Base-by-base conservation (phyloP, 2,329 filamentous ascomycete genomes). In the Penicillium sp. region DNA sequence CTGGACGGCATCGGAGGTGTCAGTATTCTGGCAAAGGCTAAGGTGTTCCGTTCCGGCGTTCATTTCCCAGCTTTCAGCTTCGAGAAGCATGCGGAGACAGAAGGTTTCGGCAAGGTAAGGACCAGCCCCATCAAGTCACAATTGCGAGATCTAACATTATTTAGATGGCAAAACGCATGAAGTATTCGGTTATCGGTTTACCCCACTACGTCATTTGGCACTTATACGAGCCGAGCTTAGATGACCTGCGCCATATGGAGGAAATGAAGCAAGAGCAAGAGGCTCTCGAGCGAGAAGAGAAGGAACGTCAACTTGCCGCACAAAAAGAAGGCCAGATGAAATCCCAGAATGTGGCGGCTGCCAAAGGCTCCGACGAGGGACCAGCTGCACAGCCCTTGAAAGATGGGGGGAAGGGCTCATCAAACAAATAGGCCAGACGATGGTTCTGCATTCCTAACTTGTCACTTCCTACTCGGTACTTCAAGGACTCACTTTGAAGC, bases 181-280 rank as follows among this genome's bases (percentile, higher is more conserved):
- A 90, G 58, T 98, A 91, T 71, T 96, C 93, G 0, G 95, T 99
- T 19, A 90, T 99, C 57, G 95, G 95, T 31, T 82, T 99, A 47
- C 95, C 95, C 7, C 95, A 99, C 73, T 99, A 99, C 75, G 96
- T 92, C 1, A 97, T 99, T 63, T 99, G 95, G 95, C 95, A 99
- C 87, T 82, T 99, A 69, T 99, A 99, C 79, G 95, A 99, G 76
- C 95, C 95, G n/a, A 96, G 91, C 68, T 90, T 97, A 16, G 95
- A 99, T 70, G 95, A 99, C 69, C 90, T 98, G 61, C 88, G 90
- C 58, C 95, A 98, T 70, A 99, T 99, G 95, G 93, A 93, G 80
- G 92, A 97, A 77, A 97, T 98, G 93, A 93, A 98, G 71, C 82
- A 87, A 63, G 93, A 98, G 72, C 86, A 89, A 54, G 83, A 90